Percentiles rank a stretch among this genome's conserved stretches.
These are phyloP conservation scores for Perkinsus olseni DNA, from an alignment of 169 alveolate species.

Conservation along the genomic window DNA sequence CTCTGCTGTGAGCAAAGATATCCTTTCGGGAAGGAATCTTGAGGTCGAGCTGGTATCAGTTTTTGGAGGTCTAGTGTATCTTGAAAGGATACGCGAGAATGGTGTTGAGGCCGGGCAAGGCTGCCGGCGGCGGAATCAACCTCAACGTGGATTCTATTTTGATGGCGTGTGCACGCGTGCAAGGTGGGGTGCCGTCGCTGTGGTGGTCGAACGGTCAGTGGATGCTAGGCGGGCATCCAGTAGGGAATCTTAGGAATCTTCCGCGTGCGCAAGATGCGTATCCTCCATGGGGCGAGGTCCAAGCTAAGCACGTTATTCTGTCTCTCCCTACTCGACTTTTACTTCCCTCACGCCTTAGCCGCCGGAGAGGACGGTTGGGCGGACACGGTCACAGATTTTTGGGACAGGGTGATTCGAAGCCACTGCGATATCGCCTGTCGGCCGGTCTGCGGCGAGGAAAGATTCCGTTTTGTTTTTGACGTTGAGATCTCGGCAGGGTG, in stretches of 20 bases:
- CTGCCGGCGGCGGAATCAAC: background rate
- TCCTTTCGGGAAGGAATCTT: background rate
- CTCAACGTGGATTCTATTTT: background rate
- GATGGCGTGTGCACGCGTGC: background rate
- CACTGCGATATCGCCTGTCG: background rate
- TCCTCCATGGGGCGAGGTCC: background rate
- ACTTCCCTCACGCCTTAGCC: background rate
- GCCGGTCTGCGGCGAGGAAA: background rate
- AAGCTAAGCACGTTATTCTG: background rate
- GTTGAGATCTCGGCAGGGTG: background rate
- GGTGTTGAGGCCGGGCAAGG: background rate
- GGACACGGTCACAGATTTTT: background rate
- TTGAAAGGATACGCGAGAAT: background rate
- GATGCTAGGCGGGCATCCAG: background rate
- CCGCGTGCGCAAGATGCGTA: background rate
- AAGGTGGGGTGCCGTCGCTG: background rate
- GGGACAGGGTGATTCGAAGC: background rate
- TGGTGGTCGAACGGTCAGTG: background rate
- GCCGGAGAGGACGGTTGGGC: background rate
- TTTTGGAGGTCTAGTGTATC: background rate
- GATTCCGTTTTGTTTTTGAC: background rate
- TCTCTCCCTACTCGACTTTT: background rate
- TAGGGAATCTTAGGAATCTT: background rate
- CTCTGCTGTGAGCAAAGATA: background rate
- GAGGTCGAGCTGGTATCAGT: background rate